phyloP scores from a whole-genome alignment of 441 rosid species.

The Pelargonium myrrhifolium region DNA sequence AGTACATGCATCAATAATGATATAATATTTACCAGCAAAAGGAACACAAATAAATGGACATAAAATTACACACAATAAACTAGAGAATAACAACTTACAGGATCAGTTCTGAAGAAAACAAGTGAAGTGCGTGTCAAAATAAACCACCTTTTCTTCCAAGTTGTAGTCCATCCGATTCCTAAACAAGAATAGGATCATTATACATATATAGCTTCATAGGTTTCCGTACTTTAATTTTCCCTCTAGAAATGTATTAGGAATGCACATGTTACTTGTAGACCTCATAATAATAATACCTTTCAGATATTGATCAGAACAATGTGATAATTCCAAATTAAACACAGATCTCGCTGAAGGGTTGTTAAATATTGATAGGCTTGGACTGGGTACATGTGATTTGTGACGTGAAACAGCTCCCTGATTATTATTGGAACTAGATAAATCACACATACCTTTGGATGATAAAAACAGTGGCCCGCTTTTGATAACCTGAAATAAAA shows the following conservation, averaged over 20 bases:
- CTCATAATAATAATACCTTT: background rate
- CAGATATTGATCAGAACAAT: background rate
- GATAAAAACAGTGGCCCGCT: conserved; percentile 88
- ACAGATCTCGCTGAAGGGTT: background rate
- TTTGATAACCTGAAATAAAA: conserved; percentile 59
- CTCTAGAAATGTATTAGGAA: background rate
- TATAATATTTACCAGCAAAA: background rate
- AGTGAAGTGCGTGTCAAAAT: conserved; percentile 84
- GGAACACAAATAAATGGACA: conserved; percentile 1
- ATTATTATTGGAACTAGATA: too few relatives aligned
- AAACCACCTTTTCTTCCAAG: conserved; percentile 98
- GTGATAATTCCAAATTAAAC: background rate
- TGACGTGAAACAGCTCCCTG: too few relatives aligned
- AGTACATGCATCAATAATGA: background rate
- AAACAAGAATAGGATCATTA: background rate
- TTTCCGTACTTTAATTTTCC: conserved; percentile 6
- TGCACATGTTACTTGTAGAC: background rate
- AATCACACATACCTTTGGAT: conserved; percentile 68
- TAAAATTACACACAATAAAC: conserved; percentile 2
- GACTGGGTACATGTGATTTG: too few relatives aligned
- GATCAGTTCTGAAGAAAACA: conserved; percentile 98
- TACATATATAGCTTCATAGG: background rate
- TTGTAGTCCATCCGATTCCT: conserved; percentile 98
- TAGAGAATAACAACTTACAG: conserved; percentile 46
- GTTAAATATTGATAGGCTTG: background rate